Base-by-base conservation (phyloP, 2,329 filamentous ascomycete species). In the Alternaria postmessia region DNA sequence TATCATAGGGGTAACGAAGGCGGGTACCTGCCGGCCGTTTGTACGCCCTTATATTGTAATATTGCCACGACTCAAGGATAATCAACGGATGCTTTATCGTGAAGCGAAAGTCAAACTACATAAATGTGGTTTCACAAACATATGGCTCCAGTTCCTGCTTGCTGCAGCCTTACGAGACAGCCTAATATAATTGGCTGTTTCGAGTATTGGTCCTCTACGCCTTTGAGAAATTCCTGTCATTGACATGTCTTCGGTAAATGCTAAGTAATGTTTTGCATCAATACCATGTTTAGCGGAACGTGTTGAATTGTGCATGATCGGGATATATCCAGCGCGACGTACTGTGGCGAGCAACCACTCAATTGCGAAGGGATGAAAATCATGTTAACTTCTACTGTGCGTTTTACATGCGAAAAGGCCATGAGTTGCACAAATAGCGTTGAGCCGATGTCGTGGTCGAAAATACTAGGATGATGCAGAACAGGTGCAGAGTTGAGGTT, bases 1-100 rank as follows among this genome's bases (percentile, higher is more conserved):
- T 51, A 51, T 69, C 63, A 65, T 68, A 62, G 63, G 41, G 44
- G 41, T 55, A 58, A 36, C 41, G 47, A 44, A 53, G 51, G 52
- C 64, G 65, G 69, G 69, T 71, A 65, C 67, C 64, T 69, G 51
- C 63, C 46, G 51, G 48, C 47, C 55, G 48, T 48, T 57, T 61
- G 54, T 43, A 41, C 54, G 47, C 38, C 34, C 16, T 34, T 16
- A 20, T 26, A 20, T 34, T 34, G 32, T 55, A n/a, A 39, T 47
- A 22, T 47, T 41, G 39, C 39, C 48, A 28, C 24, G 26, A 46
- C 24, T 55, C 41, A 41, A 38, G 43, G 24, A 32, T 34, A 18
- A 38, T 38, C 30, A 49, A 36, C 46, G 34, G 32, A 38, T 36
- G 12, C 24, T 28, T 14, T 28, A 53, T 51, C 39, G 41, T 62